phyloP scores from a whole-genome alignment of 495 filamentous ascomycete species.

The Pseudoneurospora amorphoporcata region DNA sequence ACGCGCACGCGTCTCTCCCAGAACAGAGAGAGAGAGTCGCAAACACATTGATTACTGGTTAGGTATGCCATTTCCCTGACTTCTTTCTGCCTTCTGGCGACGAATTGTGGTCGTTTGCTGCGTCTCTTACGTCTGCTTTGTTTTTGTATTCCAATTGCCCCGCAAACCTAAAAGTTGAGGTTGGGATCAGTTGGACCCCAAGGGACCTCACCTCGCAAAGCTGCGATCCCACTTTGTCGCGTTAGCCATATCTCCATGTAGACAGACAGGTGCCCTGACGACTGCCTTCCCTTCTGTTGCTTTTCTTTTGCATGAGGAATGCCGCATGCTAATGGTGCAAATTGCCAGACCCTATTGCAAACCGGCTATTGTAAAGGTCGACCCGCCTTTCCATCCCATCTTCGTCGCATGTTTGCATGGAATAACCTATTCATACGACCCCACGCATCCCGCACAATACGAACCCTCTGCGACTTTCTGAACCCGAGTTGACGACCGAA shows the following conservation, averaged over 20 bases:
- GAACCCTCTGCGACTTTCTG: background rate
- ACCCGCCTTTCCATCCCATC: background rate
- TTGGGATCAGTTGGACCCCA: background rate
- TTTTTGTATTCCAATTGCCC: conserved; percentile 16
- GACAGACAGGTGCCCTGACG: background rate
- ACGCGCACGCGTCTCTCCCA: background rate
- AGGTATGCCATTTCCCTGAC: background rate
- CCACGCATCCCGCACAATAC: background rate
- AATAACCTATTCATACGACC: background rate
- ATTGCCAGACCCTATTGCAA: background rate
- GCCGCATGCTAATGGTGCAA: background rate
- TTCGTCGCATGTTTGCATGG: background rate
- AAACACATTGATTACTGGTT: background rate
- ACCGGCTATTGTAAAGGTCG: background rate
- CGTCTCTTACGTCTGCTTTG: background rate
- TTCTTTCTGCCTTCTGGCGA: background rate
- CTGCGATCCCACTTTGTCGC: background rate
- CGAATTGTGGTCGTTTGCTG: background rate
- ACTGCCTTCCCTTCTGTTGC: background rate
- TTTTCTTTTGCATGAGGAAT: background rate
- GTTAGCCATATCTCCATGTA: background rate
- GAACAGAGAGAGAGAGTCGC: background rate
- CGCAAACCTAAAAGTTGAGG: conserved; percentile 7
- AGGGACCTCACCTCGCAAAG: background rate
- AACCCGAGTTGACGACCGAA: background rate